phyloP scores from a whole-genome alignment of 305 asterid genomes.

The Plantago rigida region DNA sequence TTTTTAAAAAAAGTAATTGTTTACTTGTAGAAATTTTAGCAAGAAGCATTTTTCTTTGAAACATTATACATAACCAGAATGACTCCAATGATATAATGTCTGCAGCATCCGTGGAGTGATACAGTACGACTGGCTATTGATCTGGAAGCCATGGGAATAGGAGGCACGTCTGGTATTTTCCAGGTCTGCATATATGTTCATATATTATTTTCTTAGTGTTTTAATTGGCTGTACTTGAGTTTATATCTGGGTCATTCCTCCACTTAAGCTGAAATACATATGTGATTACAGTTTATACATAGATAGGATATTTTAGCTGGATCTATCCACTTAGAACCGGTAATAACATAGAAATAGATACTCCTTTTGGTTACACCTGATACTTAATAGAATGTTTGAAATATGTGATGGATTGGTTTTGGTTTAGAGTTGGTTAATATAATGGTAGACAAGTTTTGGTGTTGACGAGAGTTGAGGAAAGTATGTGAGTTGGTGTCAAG shows the following conservation, averaged over 20 bases:
- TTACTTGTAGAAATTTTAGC: constrained; percentile 6
- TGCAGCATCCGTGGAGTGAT: constrained; percentile 97
- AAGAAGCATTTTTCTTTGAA: constrained; percentile 11
- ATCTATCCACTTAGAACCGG: no score
- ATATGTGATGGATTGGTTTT: no score
- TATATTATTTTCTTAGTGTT: constrained; percentile 14
- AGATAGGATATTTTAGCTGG: no score
- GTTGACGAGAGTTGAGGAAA: no score
- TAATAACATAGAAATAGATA: no score
- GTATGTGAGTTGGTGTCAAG: no score
- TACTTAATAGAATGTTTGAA: no score
- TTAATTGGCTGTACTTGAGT: constrained; percentile 10
- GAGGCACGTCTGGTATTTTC: constrained; percentile 83
- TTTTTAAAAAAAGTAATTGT: not conserved
- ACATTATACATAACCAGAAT: constrained; percentile 12
- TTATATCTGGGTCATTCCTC: not conserved
- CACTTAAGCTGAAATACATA: not conserved
- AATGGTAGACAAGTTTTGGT: no score
- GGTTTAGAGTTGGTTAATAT: no score
- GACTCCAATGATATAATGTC: constrained; percentile 14
- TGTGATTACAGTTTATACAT: no score
- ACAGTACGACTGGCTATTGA: constrained; percentile 71
- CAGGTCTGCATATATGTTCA: constrained; percentile 47
- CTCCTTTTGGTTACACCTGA: no score
- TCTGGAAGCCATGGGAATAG: constrained; percentile 97